Conservation (phyloP, 2,329 filamentous ascomycete species). For the Decorospora gaudefroyi region DNA sequence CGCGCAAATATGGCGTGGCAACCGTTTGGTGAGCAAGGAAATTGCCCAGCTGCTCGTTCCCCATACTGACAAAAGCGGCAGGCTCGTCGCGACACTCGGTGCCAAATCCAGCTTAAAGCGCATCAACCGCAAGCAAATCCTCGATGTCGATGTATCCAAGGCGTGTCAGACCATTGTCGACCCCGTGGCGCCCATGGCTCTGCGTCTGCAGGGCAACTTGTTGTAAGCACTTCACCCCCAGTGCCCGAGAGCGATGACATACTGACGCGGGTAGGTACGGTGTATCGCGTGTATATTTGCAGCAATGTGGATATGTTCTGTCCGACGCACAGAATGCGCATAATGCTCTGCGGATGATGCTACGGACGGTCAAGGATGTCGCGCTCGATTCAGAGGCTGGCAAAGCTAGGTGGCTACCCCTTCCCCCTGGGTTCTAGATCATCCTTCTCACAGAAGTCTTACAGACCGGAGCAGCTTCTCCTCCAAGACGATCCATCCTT, state of each 20-base stretch:
- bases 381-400: conserved; percentile 72
- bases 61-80: conserved; percentile 50
- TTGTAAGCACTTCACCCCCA: conserved; percentile 58
- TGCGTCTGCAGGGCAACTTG: conserved; percentile 86
- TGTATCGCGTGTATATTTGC: conserved; percentile 79
- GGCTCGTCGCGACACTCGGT: conserved; percentile 90
- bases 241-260: not conserved
- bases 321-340: conserved; percentile 77
- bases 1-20: conserved; percentile 84
- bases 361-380: conserved; percentile 61
- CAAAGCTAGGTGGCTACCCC: conserved; percentile 66
- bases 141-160: conserved; percentile 82
- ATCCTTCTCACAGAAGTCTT: conserved; percentile 8
- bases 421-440: not conserved
- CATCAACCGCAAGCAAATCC: conserved; percentile 82
- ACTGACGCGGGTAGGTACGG: conserved; percentile 55
- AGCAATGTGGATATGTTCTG: conserved; percentile 87
- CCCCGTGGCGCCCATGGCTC: conserved; percentile 82
- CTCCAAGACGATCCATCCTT: conserved; percentile 84
- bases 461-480: conserved; percentile 74
- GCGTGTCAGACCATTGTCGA: conserved; percentile 88
- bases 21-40: conserved; percentile 77
- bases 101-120: conserved; percentile 70
- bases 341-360: conserved; percentile 70
- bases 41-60: not conserved